Evolutionary conservation across 345 rosid species (phyloP), one percentile per base, ranked within the genome.

Genomic region (Murraya paniculata): DNA sequence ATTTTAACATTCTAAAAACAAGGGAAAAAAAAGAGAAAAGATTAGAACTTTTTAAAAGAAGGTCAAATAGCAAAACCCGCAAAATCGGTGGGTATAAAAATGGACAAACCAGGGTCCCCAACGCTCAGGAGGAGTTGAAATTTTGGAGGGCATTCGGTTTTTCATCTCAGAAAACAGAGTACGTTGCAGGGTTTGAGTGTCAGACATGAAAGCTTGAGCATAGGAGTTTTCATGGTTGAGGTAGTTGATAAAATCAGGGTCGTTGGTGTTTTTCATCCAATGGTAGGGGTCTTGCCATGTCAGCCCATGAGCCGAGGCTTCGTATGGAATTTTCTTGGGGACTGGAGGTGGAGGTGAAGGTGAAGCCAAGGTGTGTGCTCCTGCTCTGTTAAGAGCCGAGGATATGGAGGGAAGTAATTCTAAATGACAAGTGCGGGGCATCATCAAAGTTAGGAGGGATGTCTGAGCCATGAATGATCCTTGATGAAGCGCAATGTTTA

Each of bases 91-190:
- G 27, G 11, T 7, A n/a, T 16, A 36, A 64, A 80, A 83, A 62
- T n/a, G 70, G 68, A 86, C 82, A 21, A 77, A 93, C 98, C 98
- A 95, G 77, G 84, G 94, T 72, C 98, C 98, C 97, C 95, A 93
- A 70, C 85, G 91, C 84, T 93, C 97, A 24, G 90, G 91, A 7
- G 94, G 89, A 82, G 98, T 91, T n/a, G 75, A 68, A 82, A 91
- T 84, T 64, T 82, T 84, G 19, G 79, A 69, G 19, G 97, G 95
- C 68, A 90, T 79, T 39, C 95, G 90, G 50, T 19, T 76, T 72
- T 74, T 88, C 95, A 95, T 93, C 89, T 93, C 94, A 36, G 88
- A 79, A 45, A 88, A 62, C 48, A 95, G 81, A 66, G 81, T 75
- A 38, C 74, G 74, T 71, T 84, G 92, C 64, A 95, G 83, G 72